Conservation (phyloP, 495 filamentous ascomycete species). For the Hyaloscypha hepaticicola region DNA sequence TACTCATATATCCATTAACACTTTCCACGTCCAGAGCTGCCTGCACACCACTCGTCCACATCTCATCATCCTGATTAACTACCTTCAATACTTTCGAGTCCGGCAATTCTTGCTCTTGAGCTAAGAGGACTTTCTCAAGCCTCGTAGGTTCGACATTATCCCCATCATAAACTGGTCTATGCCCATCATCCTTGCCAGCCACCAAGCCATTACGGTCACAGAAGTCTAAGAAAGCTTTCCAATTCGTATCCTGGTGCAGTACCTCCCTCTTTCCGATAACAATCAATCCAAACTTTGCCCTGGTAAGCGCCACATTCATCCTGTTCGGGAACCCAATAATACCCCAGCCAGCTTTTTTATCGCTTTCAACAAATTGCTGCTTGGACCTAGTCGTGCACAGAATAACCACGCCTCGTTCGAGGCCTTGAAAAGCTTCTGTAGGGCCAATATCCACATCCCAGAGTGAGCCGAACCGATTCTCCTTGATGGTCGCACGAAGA, state of each 20-base stretch:
- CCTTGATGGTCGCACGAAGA: slow-evolving; percentile 41
- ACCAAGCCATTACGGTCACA: slow-evolving; percentile 44
- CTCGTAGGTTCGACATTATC: slow-evolving; percentile 18
- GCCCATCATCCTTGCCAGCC: slow-evolving; percentile 10
- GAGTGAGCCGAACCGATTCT: slow-evolving; percentile 31
- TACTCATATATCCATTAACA: background rate
- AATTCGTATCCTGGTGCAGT: slow-evolving; percentile 42
- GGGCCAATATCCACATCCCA: slow-evolving; percentile 54
- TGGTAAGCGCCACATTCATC: slow-evolving; percentile 56
- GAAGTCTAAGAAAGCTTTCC: slow-evolving; percentile 48
- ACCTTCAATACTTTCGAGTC: slow-evolving; percentile 18
- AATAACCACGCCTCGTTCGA: slow-evolving; percentile 53
- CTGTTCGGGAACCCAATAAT: slow-evolving; percentile 47
- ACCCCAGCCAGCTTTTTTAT: slow-evolving; percentile 46
- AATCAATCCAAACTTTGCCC: slow-evolving; percentile 52
- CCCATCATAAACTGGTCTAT: background rate
- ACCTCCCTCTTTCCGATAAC: slow-evolving; percentile 51
- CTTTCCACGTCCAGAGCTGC: slow-evolving; percentile 20
- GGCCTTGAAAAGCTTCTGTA: slow-evolving; percentile 57
- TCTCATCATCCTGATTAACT: slow-evolving; percentile 28
- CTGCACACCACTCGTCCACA: slow-evolving; percentile 30
- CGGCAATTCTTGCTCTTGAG: slow-evolving; percentile 18
- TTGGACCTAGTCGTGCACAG: slow-evolving; percentile 54
- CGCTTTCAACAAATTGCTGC: slow-evolving; percentile 45
- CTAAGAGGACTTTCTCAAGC: slow-evolving; percentile 29